Evolutionary conservation across 495 filamentous ascomycete species (phyloP).

Genomic region (Penicillium malachiteum): DNA sequence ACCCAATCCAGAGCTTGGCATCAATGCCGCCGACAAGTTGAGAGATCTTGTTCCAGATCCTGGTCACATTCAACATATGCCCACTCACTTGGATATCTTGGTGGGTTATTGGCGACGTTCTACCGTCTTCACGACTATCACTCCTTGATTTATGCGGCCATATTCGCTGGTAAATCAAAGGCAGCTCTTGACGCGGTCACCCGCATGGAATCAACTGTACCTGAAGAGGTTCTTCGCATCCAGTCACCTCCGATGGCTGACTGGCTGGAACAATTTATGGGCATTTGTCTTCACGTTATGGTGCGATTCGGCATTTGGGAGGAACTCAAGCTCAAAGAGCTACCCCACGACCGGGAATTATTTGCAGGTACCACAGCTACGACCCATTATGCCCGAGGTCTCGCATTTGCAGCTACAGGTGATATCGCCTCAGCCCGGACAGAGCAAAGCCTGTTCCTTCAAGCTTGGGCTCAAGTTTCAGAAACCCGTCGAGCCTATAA

Average conservation of each 20-base stretch:
- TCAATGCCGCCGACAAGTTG: constrained; percentile 55
- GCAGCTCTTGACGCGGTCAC: constrained; percentile 51
- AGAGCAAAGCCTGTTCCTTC: constrained; percentile 41
- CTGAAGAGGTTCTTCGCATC: constrained; percentile 56
- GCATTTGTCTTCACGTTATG: constrained; percentile 59
- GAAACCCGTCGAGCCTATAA: constrained; percentile 49
- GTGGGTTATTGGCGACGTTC: constrained; percentile 62
- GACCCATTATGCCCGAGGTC: constrained; percentile 56
- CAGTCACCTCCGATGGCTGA: constrained; percentile 64
- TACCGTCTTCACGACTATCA: constrained; percentile 65
- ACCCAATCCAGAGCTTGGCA: constrained; percentile 50
- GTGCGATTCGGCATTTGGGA: constrained; percentile 64
- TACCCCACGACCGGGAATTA: constrained; percentile 49
- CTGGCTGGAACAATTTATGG: constrained; percentile 62
- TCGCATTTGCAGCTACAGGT: constrained; percentile 54
- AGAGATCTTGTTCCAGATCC: constrained; percentile 59
- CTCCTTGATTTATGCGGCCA: constrained; percentile 63
- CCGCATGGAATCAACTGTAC: constrained; percentile 51
- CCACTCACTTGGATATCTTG: constrained; percentile 62
- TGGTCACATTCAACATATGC: constrained; percentile 68
- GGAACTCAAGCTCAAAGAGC: constrained; percentile 47
- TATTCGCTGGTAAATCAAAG: constrained; percentile 58
- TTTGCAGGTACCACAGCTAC: constrained; percentile 59
- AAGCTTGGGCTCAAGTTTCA: constrained; percentile 47
- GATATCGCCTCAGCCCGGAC: constrained; percentile 40